These are phyloP conservation scores for Orbilia blumenaviensis DNA, from an alignment of 2,329 filamentous ascomycete species.

Conservation along the genomic window DNA sequence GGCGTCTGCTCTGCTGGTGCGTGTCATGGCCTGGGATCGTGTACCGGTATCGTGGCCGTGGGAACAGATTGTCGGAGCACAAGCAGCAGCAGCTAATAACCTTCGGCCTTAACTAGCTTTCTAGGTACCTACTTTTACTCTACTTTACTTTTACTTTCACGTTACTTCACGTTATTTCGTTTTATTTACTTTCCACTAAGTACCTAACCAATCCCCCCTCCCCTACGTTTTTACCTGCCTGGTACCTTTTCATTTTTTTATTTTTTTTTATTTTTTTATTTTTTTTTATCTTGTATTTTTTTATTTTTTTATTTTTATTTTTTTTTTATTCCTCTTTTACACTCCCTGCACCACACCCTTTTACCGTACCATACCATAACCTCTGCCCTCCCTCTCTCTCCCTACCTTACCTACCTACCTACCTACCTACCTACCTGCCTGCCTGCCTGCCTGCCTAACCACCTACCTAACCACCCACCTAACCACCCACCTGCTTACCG, in stretches of 20 bases:
- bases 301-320: too few relatives aligned
- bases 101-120: neutral
- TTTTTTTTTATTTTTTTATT: too few relatives aligned
- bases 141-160: neutral
- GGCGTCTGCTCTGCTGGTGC: neutral
- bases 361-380: neutral
- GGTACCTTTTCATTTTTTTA: too few relatives aligned
- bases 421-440: neutral
- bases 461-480: neutral
- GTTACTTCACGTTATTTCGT: neutral
- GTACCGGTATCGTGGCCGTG: neutral
- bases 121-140: neutral
- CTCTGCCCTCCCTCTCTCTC: neutral
- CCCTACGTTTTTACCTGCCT: too few relatives aligned
- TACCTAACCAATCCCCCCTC: too few relatives aligned
- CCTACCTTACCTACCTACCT: neutral
- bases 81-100: slow-evolving; percentile 1
- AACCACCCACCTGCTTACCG: neutral
- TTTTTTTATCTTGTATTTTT: too few relatives aligned
- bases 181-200: neutral
- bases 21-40: neutral
- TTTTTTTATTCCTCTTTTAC: too few relatives aligned
- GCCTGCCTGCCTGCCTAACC: neutral
- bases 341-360: neutral
- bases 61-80: neutral